Base-by-base conservation (phyloP, 2,329 filamentous ascomycete species). In the Chaetomiaceae sp. region DNA sequence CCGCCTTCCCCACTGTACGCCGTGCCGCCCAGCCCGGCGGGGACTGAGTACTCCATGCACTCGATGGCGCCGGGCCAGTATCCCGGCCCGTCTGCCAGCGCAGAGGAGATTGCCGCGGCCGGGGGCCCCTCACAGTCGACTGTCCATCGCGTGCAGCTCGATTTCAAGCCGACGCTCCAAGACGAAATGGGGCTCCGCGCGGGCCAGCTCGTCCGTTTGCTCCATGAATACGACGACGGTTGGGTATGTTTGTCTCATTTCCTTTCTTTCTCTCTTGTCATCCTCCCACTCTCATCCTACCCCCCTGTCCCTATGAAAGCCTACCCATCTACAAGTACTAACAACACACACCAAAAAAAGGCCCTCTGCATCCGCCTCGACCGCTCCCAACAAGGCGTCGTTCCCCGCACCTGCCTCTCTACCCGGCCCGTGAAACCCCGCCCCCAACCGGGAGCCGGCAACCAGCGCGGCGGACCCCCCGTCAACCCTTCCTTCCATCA, bases 151-250 rank as follows among this genome's bases (percentile, higher is more conserved):
- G 89, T 97, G 30, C 89, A 96, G 69, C 82, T 97, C 61, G 91
- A 96, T 69, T 99, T 97, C 71, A 87, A 84, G 68, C 91, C 94
- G 23, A 92, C 88, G 3, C 86, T 97, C 78, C 87, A 90, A 5
- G 94, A 99, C 66, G 94, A 99, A 71, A 77, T 99, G 65, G 87
- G 84, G 58, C 78, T 99, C 40, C 80, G 76, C 58, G 82, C 86
- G 53, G 94, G 94, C 48, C 85, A 95, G 58, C 77, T 99, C 44
- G 89, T 97, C 46, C 82, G 92, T 59, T 76, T 99, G 59, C 77
- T 97, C 48, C 92, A 97, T 66, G 91, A 96, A 71, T 99, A 97
- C 65, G 94, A 99, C 67, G 94, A 99, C 72, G 94, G 94, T 64
- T 99, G 94, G 94, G 89, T 92, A 80, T 80, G 87, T 79, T 47